A percentile compares a stretch with the other conserved stretches of the same genome.
These are phyloP conservation scores for Vairimorpha ceranae DNA, from an alignment of 371 early-diverging fungal species.

Conservation along the genomic window DNA sequence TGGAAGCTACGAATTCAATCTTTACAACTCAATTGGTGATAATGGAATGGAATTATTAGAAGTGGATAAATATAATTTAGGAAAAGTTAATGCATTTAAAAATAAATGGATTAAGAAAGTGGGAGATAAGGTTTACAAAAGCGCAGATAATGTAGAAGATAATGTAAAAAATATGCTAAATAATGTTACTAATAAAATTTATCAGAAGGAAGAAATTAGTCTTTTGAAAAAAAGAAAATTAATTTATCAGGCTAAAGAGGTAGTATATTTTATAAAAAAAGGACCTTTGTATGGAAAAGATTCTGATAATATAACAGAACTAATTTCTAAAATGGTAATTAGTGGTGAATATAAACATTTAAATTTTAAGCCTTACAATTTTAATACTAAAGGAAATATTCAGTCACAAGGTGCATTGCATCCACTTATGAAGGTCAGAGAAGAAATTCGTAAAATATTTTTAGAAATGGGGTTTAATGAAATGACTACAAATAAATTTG, in stretches of 20 bases:
- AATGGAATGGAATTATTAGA: constrained; percentile 17
- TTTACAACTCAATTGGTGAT: constrained; percentile 26
- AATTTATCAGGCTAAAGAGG: constrained; percentile 44
- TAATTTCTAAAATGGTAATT: constrained; percentile 83
- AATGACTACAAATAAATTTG: constrained; percentile 94
- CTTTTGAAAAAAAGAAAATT: constrained; percentile 58
- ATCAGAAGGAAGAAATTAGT: constrained; percentile 24
- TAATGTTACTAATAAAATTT: not conserved
- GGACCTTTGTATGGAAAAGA: constrained; percentile 76
- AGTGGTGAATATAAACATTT: constrained; percentile 71
- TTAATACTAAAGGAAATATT: constrained; percentile 75
- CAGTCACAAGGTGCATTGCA: constrained; percentile 84
- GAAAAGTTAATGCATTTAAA: constrained; percentile 53
- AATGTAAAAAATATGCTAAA: constrained; percentile 11
- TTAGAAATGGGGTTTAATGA: constrained; percentile 95
- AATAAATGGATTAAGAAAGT: constrained; percentile 51
- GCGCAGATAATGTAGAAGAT: constrained; percentile 24
- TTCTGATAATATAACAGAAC: constrained; percentile 79
- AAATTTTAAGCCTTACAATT: constrained; percentile 94
- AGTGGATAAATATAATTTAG: constrained; percentile 22
- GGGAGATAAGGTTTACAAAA: constrained; percentile 38
- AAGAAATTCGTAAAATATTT: constrained; percentile 95
- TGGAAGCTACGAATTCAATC: constrained; percentile 55
- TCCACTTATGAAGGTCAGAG: constrained; percentile 94
- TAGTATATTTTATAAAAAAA: constrained; percentile 72